Conservation (phyloP, 768 basidiomycete genomes). For the Coprinellus aureogranulatus region DNA sequence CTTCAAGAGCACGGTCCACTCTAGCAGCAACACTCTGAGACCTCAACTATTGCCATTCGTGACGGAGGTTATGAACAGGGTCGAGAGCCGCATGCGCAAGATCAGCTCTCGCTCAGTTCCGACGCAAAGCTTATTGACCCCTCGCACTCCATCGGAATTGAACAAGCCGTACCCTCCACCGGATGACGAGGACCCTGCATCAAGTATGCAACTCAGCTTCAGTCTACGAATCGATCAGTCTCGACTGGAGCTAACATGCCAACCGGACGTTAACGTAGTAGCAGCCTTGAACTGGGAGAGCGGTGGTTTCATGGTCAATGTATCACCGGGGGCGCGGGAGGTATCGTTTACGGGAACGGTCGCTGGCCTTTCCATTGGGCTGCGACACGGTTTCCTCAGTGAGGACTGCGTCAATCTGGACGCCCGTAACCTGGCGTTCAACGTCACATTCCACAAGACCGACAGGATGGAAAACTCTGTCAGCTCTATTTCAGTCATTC, state of each 20-base stretch:
- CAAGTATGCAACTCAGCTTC: constrained; percentile 72
- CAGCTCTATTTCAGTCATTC: constrained; percentile 64
- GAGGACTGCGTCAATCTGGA: constrained; percentile 80
- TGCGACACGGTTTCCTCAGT: constrained; percentile 83
- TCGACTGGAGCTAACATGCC: constrained; percentile 79
- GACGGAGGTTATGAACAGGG: constrained; percentile 64
- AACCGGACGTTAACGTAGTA: constrained; percentile 89
- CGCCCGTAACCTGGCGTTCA: constrained; percentile 79
- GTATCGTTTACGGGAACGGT: constrained; percentile 76
- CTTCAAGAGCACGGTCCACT: constrained; percentile 86
- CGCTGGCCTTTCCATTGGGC: constrained; percentile 73
- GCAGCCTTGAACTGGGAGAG: constrained; percentile 91
- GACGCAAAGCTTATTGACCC: constrained; percentile 13
- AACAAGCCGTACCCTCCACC: constrained; percentile 16
- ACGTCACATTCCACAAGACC: constrained; percentile 62
- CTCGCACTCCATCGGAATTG: constrained; percentile 10
- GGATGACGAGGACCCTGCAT: constrained; percentile 29
- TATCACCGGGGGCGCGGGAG: constrained; percentile 70
- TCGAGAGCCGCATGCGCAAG: constrained; percentile 70
- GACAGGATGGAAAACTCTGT: constrained; percentile 35
- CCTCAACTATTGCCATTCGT: constrained; percentile 86
- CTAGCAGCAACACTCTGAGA: constrained; percentile 79
- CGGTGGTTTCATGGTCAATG: constrained; percentile 82
- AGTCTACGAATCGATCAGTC: constrained; percentile 92
- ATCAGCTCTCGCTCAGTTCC: constrained; percentile 30